Evolutionary conservation across 1,139 yeast genomes (phyloP).

Genomic region (Sugiyamaella sp.): DNA sequence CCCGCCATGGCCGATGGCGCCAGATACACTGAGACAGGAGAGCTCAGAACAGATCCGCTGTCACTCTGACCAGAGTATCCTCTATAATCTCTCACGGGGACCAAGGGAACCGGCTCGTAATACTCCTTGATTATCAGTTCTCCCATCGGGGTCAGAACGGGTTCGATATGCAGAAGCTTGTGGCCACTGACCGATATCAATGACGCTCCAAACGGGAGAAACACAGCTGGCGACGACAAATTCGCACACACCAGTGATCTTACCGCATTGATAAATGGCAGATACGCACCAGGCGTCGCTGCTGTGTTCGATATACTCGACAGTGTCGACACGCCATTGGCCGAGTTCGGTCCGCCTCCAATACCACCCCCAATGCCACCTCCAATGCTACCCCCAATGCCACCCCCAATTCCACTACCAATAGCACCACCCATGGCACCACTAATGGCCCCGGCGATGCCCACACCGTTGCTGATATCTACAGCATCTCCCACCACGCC

Average conservation of each 20-base stretch:
- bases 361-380: conserved; percentile 7
- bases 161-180: conserved; percentile 34
- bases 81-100: not conserved
- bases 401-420: not conserved
- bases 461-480: not conserved
- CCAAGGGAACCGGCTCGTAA: conserved; percentile 27
- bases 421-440: not conserved
- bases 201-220: conserved; percentile 45
- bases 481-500: not conserved
- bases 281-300: conserved; percentile 47
- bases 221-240: conserved; percentile 52
- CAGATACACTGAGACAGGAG: conserved; percentile 3
- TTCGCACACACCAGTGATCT: conserved; percentile 55
- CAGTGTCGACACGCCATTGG: not conserved
- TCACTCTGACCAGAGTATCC: not conserved
- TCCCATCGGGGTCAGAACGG: conserved; percentile 44
- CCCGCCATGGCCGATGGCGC: conserved; percentile 28
- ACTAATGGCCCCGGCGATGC: not conserved
- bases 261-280: conserved; percentile 63
- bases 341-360: conserved; percentile 9
- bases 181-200: conserved; percentile 29
- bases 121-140: conserved; percentile 38
- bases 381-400: not conserved
- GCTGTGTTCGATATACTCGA: conserved; percentile 37
- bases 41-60: not conserved